Evolutionary conservation across 768 basidiomycete species (phyloP).

Genomic region (Pulveroboletus frians): DNA sequence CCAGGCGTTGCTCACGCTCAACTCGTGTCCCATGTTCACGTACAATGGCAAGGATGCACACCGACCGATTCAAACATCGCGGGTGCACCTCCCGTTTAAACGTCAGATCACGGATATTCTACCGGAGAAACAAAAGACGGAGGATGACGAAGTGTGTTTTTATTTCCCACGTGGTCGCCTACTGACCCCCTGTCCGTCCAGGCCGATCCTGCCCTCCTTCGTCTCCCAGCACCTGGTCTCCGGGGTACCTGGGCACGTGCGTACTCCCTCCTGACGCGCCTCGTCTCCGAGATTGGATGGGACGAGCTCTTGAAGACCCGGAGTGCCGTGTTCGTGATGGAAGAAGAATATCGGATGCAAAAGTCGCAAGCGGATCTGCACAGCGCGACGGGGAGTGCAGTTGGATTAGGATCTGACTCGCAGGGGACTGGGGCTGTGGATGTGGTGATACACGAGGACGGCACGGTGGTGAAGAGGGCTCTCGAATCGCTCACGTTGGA

Average conservation of each 20-base stretch:
- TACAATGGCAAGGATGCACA: constrained; percentile 96
- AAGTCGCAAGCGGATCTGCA: constrained; percentile 75
- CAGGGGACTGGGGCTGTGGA: constrained; percentile 18
- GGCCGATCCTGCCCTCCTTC: constrained; percentile 90
- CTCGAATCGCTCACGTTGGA: constrained; percentile 3
- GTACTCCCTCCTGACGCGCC: constrained; percentile 81
- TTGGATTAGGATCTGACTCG: constrained; percentile 25
- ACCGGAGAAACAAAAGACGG: constrained; percentile 73
- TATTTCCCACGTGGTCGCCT: neutral
- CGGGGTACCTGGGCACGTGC: constrained; percentile 96
- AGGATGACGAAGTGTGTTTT: constrained; percentile 71
- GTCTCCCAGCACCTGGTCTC: constrained; percentile 91
- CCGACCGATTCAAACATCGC: constrained; percentile 70
- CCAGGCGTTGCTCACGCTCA: constrained; percentile 80
- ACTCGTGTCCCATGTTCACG: constrained; percentile 99
- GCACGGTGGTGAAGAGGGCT: constrained; percentile 36
- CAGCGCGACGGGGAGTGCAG: constrained; percentile 23
- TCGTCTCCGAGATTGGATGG: constrained; percentile 96
- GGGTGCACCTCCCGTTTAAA: constrained; percentile 82
- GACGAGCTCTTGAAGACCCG: constrained; percentile 95
- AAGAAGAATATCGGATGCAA: constrained; percentile 98
- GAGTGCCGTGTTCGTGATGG: constrained; percentile 97
- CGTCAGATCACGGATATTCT: constrained; percentile 85
- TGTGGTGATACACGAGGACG: constrained; percentile 60
- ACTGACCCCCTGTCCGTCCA: constrained; percentile 22